phyloP scores from a whole-genome alignment of 192 early-diverging fungal genomes.

The Backusella morwellensis region DNA sequence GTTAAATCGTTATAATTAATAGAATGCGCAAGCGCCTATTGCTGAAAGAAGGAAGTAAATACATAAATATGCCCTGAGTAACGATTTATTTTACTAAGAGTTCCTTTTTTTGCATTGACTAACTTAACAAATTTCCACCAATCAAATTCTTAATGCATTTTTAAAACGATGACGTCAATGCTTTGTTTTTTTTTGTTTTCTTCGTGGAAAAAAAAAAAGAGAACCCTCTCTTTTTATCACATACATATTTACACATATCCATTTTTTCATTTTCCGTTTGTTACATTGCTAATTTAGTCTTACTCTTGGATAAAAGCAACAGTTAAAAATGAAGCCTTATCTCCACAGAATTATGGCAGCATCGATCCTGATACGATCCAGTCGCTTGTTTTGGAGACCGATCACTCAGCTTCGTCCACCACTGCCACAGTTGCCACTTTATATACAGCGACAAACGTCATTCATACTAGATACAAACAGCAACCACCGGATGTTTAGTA shows the following conservation, averaged over 20 bases:
- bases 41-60: neutral
- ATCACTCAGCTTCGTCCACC: neutral
- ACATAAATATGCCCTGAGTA: neutral
- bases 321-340: slow-evolving; percentile 6
- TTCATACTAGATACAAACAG: neutral
- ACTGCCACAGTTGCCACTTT: neutral
- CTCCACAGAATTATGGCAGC: slow-evolving; percentile 7
- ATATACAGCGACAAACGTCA: neutral
- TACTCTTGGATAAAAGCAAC: neutral
- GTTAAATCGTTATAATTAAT: neutral
- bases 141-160: neutral
- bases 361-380: slow-evolving; percentile 1
- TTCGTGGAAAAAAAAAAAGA: neutral
- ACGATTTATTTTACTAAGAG: too few species aligned
- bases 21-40: neutral
- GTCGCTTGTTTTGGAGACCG: neutral
- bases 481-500: neutral
- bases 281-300: neutral
- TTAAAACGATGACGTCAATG: neutral
- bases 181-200: neutral
- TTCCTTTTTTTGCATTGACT: neutral
- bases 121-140: neutral
- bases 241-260: neutral
- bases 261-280: neutral
- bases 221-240: neutral